Conservation (phyloP, 257 asterid species). For the Plantago major region DNA sequence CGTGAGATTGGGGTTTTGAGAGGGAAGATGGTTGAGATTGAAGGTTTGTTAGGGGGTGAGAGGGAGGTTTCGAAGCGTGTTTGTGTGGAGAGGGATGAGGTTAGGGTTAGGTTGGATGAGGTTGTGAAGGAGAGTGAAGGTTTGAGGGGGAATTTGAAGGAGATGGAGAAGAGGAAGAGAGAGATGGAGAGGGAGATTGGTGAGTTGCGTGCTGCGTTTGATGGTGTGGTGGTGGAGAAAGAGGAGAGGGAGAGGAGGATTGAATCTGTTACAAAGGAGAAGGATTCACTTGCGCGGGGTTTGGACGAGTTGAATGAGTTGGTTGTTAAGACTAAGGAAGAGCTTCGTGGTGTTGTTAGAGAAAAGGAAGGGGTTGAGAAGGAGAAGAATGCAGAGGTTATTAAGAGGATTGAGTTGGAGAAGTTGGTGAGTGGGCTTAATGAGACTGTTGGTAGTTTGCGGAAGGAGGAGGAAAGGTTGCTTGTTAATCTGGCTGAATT, state of each 20-base stretch:
- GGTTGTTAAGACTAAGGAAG: conserved; percentile 35
- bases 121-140: conserved; percentile 31
- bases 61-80: conserved; percentile 29
- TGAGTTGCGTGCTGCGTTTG: conserved; percentile 31
- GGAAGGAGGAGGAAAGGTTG: conserved; percentile 39
- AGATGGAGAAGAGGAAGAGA: conserved; percentile 36
- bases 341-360: conserved; percentile 23
- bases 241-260: conserved; percentile 38
- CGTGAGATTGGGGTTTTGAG: conserved; percentile 34
- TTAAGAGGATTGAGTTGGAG: conserved; percentile 45
- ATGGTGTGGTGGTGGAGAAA: conserved; percentile 28
- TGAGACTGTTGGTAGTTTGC: conserved; percentile 36
- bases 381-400: conserved; percentile 37
- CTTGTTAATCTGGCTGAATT: conserved; percentile 34
- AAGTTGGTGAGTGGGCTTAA: conserved; percentile 35
- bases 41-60: conserved; percentile 31
- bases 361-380: conserved; percentile 48
- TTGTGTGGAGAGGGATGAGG: conserved; percentile 45
- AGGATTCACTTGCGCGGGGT: conserved; percentile 31
- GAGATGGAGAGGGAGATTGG: conserved; percentile 28
- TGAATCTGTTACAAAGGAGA: conserved; percentile 29
- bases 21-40: conserved; percentile 31
- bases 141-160: conserved; percentile 32
- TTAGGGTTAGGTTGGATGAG: conserved; percentile 29
- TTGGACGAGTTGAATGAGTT: conserved; percentile 29